Evolutionary conservation across 1,284 basidiomycete species (phyloP).

Genomic region (Trametes pubescens): DNA sequence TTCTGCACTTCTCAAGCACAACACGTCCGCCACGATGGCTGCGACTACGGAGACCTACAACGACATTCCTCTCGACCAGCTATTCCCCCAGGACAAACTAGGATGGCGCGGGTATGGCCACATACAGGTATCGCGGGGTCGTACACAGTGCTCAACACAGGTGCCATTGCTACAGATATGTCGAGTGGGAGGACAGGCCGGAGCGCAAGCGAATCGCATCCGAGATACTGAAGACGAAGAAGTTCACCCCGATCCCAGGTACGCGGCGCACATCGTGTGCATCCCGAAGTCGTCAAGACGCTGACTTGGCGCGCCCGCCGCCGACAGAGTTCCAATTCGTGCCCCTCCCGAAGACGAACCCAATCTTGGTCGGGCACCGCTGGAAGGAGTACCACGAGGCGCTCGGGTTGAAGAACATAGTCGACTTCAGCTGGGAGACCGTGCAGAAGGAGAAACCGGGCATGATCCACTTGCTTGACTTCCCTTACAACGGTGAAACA

Average conservation of each 20-base stretch:
- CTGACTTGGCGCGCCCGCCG: background rate
- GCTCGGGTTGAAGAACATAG: constrained; percentile 55
- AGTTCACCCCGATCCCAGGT: constrained; percentile 55
- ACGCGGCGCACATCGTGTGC: constrained; percentile 6
- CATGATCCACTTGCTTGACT: constrained; percentile 61
- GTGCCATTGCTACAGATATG: constrained; percentile 44
- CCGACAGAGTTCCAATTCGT: constrained; percentile 56
- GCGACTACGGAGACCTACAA: constrained; percentile 13
- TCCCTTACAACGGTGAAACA: constrained; percentile 62
- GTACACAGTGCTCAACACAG: background rate
- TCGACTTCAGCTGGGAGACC: constrained; percentile 61
- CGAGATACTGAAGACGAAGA: constrained; percentile 50
- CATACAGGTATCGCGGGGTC: background rate
- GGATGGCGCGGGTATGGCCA: constrained; percentile 46
- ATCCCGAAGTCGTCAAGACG: background rate
- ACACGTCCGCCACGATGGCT: constrained; percentile 1
- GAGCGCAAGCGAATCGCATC: constrained; percentile 51
- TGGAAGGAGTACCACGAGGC: constrained; percentile 65
- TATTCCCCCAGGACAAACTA: constrained; percentile 46
- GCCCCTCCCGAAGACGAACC: constrained; percentile 60
- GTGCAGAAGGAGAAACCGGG: constrained; percentile 62
- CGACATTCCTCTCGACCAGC: constrained; percentile 34
- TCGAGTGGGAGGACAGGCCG: constrained; percentile 59
- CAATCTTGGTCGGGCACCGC: constrained; percentile 57
- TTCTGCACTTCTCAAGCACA: too few relatives aligned